A percentile compares a stretch with the other conserved stretches of the same genome.
These are phyloP conservation scores for Chenopodium formosanum DNA, from an alignment of 148 eudicot species.

Conservation along the genomic window DNA sequence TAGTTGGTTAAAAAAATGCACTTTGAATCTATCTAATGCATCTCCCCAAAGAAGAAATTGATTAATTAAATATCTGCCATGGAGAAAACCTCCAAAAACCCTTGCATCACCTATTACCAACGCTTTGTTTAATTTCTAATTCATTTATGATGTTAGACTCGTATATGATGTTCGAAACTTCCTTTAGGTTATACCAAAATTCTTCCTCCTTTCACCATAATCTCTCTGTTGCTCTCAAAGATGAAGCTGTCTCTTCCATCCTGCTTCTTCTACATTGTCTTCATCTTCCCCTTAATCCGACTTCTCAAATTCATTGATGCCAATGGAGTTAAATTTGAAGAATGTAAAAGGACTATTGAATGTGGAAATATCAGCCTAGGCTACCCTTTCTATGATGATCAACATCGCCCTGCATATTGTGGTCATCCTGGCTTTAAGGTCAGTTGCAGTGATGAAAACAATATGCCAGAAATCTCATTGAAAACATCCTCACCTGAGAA, in stretches of 20 bases:
- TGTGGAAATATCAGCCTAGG: constrained; percentile 41
- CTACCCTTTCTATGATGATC: constrained; percentile 58
- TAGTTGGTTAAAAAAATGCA: background rate
- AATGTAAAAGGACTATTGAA: constrained; percentile 30
- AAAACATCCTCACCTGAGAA: background rate
- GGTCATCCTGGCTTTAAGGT: constrained; percentile 56
- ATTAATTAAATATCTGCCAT: background rate
- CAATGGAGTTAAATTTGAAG: constrained; percentile 19
- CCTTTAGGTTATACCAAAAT: background rate
- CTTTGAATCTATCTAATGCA: background rate
- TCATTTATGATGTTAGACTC: background rate
- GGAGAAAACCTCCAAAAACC: background rate
- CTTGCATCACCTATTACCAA: background rate
- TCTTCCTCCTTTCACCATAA: background rate
- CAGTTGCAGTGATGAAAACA: constrained; percentile 26
- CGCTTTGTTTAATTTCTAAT: background rate
- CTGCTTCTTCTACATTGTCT: background rate
- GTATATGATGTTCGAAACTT: background rate
- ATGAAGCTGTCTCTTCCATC: constrained; percentile 18
- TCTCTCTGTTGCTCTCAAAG: background rate
- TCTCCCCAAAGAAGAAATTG: background rate
- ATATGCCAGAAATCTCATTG: constrained; percentile 7
- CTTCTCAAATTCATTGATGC: constrained; percentile 9
- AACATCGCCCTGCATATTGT: constrained; percentile 39
- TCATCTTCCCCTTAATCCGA: constrained; percentile 8